Evolutionary conservation across 2,329 filamentous ascomycete species (phyloP).

Genomic region (Lecanicillium sp.): DNA sequence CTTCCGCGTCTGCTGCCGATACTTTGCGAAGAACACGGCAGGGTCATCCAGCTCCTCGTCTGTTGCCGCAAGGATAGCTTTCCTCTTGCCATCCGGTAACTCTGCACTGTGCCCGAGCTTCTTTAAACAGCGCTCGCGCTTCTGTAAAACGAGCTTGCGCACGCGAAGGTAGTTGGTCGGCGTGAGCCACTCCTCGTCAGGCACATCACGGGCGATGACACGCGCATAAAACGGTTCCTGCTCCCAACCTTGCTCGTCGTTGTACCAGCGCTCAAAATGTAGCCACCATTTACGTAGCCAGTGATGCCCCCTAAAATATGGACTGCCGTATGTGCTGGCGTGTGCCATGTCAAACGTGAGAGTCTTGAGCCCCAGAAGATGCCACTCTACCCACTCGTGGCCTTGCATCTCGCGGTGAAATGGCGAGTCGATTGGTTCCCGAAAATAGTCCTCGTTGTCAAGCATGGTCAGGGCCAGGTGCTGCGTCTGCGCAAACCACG

Average conservation of each 20-base stretch:
- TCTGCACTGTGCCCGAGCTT: too few species aligned
- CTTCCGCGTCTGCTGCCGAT: too few species aligned
- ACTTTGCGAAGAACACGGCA: background rate
- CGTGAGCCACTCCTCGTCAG: background rate
- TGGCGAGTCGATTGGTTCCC: background rate
- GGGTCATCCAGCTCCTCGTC: background rate
- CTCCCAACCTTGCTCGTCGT: background rate
- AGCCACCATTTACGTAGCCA: background rate
- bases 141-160: background rate
- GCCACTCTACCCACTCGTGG: background rate
- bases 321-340: background rate
- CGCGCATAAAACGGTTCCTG: background rate
- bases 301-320: too few species aligned
- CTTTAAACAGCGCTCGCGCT: too few species aligned
- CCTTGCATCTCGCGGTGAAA: background rate
- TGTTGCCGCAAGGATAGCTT: background rate
- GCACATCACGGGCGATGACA: background rate
- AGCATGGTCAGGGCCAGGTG: background rate
- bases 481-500: background rate
- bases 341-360: background rate
- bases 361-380: background rate
- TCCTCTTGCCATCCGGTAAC: too few species aligned
- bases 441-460: background rate
- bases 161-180: background rate
- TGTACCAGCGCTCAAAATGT: background rate